phyloP scores from a whole-genome alignment of 2,329 filamentous ascomycete genomes.

The Knufia petricola region DNA sequence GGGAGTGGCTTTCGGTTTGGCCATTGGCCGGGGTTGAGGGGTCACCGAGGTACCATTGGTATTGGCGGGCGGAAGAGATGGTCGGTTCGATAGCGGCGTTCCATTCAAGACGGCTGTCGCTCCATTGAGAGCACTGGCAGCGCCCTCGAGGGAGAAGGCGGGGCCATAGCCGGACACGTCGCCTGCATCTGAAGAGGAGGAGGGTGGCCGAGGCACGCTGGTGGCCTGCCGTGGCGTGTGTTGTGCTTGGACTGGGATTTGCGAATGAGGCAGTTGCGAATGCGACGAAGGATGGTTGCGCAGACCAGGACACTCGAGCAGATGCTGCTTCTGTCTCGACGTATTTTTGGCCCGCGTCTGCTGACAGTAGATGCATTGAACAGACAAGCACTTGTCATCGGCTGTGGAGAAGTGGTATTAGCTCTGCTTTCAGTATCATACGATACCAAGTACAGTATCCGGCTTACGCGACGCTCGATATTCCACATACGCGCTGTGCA shows the following conservation, averaged over 20 bases:
- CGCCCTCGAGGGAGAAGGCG: conserved; percentile 8
- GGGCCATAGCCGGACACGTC: conserved; percentile 36
- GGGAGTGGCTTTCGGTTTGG: conserved; percentile 19
- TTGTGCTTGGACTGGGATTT: no score
- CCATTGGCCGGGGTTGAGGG: conserved; percentile 13
- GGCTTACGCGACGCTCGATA: conserved; percentile 40
- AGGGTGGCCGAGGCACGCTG: conserved; percentile 32
- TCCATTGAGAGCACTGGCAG: conserved; percentile 8
- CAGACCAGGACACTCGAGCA: conserved; percentile 41
- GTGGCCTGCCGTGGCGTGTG: neutral
- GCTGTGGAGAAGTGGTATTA: conserved; percentile 19
- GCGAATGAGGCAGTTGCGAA: no score
- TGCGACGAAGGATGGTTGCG: conserved; percentile 33
- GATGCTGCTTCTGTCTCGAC: conserved; percentile 43
- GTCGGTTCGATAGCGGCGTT: conserved; percentile 28
- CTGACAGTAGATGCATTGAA: conserved; percentile 45
- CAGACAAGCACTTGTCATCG: conserved; percentile 38
- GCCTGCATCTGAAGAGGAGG: conserved; percentile 28
- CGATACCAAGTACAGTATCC: conserved; percentile 24
- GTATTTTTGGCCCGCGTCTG: conserved; percentile 46
- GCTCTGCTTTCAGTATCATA: conserved; percentile 14
- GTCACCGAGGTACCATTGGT: conserved; percentile 10
- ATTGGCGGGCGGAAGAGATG: conserved; percentile 30
- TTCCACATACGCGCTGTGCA: conserved; percentile 45
- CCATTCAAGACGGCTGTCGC: conserved; percentile 9